Percentiles rank a stretch among this genome's conserved stretches.
These are phyloP conservation scores for Trichosporon coremiiforme DNA, from an alignment of 1,284 basidiomycete genomes.

Conservation along the genomic window DNA sequence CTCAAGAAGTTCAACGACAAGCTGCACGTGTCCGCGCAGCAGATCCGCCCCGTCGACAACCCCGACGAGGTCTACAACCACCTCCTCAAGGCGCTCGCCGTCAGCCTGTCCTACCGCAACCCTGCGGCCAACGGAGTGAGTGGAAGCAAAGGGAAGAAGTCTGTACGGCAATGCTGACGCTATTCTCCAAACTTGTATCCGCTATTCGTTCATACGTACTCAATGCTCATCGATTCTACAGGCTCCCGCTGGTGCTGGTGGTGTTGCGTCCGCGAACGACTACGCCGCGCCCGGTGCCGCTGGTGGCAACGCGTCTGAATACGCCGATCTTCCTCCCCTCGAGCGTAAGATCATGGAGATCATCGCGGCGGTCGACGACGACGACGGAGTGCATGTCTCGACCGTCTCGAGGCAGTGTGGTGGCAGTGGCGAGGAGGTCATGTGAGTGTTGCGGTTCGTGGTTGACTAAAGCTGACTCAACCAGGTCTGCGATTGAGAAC, in stretches of 20 bases:
- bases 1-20: constrained; percentile 84
- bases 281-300: constrained; percentile 38
- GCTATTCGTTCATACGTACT: background rate
- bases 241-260: constrained; percentile 18
- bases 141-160: constrained; percentile 18
- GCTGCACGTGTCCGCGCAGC: constrained; percentile 74
- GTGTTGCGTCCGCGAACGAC: constrained; percentile 38
- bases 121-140: constrained; percentile 51
- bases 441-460: constrained; percentile 50
- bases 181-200: background rate
- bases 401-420: constrained; percentile 59
- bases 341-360: constrained; percentile 68
- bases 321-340: constrained; percentile 63
- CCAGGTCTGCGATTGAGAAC: constrained; percentile 66
- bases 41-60: constrained; percentile 71
- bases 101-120: constrained; percentile 58
- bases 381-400: constrained; percentile 67
- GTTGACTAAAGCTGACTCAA: constrained; percentile 23
- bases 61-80: constrained; percentile 84
- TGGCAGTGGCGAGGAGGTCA: constrained; percentile 48
- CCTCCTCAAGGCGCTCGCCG: constrained; percentile 63
- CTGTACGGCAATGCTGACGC: background rate
- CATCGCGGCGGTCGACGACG: constrained; percentile 58
- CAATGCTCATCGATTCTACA: background rate
- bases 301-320: constrained; percentile 40